phyloP scores from a whole-genome alignment of 495 filamentous ascomycete genomes.

The Pyrenopolyporus hunteri region DNA sequence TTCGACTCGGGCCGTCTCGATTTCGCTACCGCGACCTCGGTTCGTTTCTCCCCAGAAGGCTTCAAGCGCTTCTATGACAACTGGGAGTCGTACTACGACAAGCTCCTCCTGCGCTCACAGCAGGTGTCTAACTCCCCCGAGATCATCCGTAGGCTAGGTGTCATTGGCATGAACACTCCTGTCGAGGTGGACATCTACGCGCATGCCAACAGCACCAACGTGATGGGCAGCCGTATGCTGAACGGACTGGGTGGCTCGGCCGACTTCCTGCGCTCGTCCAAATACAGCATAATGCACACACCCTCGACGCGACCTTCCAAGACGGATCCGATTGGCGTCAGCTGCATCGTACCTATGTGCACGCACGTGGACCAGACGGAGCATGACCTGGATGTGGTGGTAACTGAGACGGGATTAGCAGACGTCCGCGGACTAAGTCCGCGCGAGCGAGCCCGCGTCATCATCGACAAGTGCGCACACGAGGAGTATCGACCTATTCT shows the following conservation, averaged over 20 bases:
- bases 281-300: slow-evolving; percentile 95
- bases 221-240: slow-evolving; percentile 90
- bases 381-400: slow-evolving; percentile 85
- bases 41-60: slow-evolving; percentile 89
- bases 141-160: slow-evolving; percentile 86
- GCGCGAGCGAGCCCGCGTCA: slow-evolving; percentile 80
- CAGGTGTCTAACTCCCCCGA: slow-evolving; percentile 92
- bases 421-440: slow-evolving; percentile 85
- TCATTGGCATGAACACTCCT: slow-evolving; percentile 95
- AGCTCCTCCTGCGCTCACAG: slow-evolving; percentile 86
- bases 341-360: slow-evolving; percentile 90
- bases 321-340: slow-evolving; percentile 81
- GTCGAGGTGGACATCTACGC: slow-evolving; percentile 95
- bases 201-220: slow-evolving; percentile 89
- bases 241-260: slow-evolving; percentile 90
- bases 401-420: slow-evolving; percentile 86
- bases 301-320: slow-evolving; percentile 80
- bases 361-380: slow-evolving; percentile 94
- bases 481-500: slow-evolving; percentile 85
- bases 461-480: slow-evolving; percentile 89
- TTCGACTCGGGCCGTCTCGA: slow-evolving; percentile 90
- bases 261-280: slow-evolving; percentile 82
- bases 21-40: slow-evolving; percentile 89
- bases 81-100: slow-evolving; percentile 80
- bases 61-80: slow-evolving; percentile 92